Evolutionary conservation across 2,329 filamentous ascomycete species (phyloP).

Genomic region (Phialemonium atrogriseum): DNA sequence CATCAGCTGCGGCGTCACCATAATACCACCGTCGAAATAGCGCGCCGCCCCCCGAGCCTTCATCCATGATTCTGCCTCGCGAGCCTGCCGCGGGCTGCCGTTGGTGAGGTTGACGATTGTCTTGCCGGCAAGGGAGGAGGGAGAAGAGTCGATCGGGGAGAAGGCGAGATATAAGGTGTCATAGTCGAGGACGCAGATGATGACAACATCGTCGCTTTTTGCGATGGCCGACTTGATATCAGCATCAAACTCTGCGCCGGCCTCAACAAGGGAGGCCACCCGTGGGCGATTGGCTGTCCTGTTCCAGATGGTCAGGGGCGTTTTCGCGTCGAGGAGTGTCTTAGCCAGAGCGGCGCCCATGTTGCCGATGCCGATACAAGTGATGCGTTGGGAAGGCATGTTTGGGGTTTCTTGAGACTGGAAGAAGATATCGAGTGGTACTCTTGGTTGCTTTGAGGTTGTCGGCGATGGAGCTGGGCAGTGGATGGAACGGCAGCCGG

Average conservation of each 20-base stretch:
- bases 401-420: too few species aligned
- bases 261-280: slow-evolving; percentile 7
- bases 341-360: slow-evolving; percentile 14
- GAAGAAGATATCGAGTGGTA: too few species aligned
- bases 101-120: slow-evolving; percentile 20
- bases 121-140: slow-evolving; percentile 11
- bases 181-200: slow-evolving; percentile 20
- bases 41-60: slow-evolving; percentile 4
- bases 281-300: slow-evolving; percentile 11
- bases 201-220: slow-evolving; percentile 9
- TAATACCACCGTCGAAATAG: slow-evolving; percentile 21
- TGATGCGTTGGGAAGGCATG: too few species aligned
- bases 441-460: too few species aligned
- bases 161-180: too few species aligned
- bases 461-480: too few species aligned
- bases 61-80: slow-evolving; percentile 10
- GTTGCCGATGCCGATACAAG: slow-evolving; percentile 16
- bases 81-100: slow-evolving; percentile 15
- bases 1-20: slow-evolving; percentile 19
- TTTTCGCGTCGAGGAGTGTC: slow-evolving; percentile 11
- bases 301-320: slow-evolving; percentile 18
- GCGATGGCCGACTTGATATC: slow-evolving; percentile 9
- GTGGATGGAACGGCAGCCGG: too few species aligned
- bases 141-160: slow-evolving; percentile 9
- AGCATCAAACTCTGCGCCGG: slow-evolving; percentile 9